Evolutionary conservation across 179 eudicot species (phyloP), one percentile per base, ranked within the genome.

Genomic region (Heliamphora pulchella): DNA sequence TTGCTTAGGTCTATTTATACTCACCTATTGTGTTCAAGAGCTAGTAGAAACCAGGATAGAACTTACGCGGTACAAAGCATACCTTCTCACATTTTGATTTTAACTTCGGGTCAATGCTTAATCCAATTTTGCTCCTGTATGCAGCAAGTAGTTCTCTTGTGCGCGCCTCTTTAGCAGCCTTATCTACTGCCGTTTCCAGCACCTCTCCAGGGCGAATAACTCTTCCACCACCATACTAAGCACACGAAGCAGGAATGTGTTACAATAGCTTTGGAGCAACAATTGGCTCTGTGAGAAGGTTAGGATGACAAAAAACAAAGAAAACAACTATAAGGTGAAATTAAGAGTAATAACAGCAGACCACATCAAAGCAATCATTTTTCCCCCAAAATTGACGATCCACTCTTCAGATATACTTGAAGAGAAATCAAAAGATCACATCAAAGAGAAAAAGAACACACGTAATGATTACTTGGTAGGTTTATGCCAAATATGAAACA

Each of bases 211-310:
- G 97, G 58, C 87, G 94, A 86, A 94, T 85, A 81, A 61, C 88
- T 89, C 89, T 91, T 80, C 97, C 98, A 68, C 98, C 98, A 71
- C 98, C 98, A 87, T 76, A 94, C 97, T 94, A 86, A 53, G 81
- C 41, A 44, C 67, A 50, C 80, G 63, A 65, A 18, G 18, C 55
- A 15, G 4, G 22, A 41, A 2, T 47, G 22, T 41, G 68, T 63
- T 7, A n/a, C 4, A 47, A 70, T 41, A 17, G 59, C 18, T 63
- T 10, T 4, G 1, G 65, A 69, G 46, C 3, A 68, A 62, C 44
- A 64, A 64, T 44, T 43, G 17, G 22, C 64, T 54, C 8, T 41
- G 58, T 2, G 31, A 53, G 71, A 18, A 47, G 13, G 58, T 48
- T 17, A 17, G 13, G 9, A 73, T 5, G 10, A 22, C 68, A 5